Base-by-base conservation (phyloP, 345 rosid species). In the Bruguiera parviflora region DNA sequence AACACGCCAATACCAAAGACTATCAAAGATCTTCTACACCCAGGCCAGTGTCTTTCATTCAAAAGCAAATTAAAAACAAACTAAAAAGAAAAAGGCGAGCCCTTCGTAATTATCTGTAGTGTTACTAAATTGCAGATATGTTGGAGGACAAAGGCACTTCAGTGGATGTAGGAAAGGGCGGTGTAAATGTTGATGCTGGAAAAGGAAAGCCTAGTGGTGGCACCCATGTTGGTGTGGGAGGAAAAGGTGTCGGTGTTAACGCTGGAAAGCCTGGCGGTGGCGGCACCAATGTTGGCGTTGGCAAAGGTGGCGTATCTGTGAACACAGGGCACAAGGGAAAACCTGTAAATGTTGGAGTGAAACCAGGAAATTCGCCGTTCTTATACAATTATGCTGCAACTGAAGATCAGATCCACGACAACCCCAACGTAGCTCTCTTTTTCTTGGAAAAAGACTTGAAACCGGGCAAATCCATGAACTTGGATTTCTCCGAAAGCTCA, bases 391-490 rank as follows among this genome's bases (percentile, higher is more conserved):
- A 95, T 35, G 92, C 90, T 53, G 94, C 97, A 31, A 71, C 81
- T 1, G 85, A 84, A 67, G 82, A 78, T 57, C 99, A 95, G 76
- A 75, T 88, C 25, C 93, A 75, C 18, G 88, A 84, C 5, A 71
- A 85, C 66, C 90, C 88, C 8, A 84, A 75, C 32, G 84, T 73
- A 19, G 91, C 96, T 25, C 72, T 88, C 20, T 91, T 95, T 78
- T 95, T 95, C 89, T 75, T 88, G 80, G 98, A 91, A 65, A 89
- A 91, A 69, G 89, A 89, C 68, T 29, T 95, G 75, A 79, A 82
- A 56, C 77, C 81, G 1, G 84, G 89, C 24, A 85, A 80, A 32
- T 51, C 68, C 6, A 83, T 91, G 96, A 79, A 76, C 75, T 62
- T 95, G 65, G 73, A 82, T 37, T 92, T 95, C 87, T 65, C 83